Conservation (phyloP, 2,329 filamentous ascomycete genomes). For the Microcyclospora tardicrescens region DNA sequence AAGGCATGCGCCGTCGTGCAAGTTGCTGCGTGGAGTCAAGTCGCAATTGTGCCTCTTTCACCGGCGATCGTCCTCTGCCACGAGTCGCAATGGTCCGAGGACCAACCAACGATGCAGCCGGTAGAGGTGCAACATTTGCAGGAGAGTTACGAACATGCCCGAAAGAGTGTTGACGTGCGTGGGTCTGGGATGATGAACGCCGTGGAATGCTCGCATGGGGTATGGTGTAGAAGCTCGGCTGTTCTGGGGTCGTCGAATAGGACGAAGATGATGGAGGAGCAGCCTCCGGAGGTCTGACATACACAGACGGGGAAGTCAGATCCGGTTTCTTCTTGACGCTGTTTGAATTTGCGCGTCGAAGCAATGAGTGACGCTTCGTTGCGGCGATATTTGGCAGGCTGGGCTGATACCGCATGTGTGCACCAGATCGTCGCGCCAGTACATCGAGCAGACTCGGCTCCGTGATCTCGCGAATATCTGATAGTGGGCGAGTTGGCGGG, state of each 20-base stretch:
- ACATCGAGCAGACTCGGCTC: slow-evolving; percentile 32
- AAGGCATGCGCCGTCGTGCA: slow-evolving; percentile 30
- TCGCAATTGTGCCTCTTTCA: slow-evolving; percentile 30
- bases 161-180: background rate
- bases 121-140: slow-evolving; percentile 1
- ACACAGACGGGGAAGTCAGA: slow-evolving; percentile 4
- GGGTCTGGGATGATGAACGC: slow-evolving; percentile 32
- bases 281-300: background rate
- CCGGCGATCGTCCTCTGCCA: slow-evolving; percentile 36
- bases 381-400: background rate
- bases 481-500: slow-evolving; percentile 29
- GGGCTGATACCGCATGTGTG: background rate
- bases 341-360: slow-evolving; percentile 5
- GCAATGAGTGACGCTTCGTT: background rate
- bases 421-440: background rate
- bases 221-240: slow-evolving; percentile 33
- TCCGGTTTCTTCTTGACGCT: slow-evolving; percentile 12
- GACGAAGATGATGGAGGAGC: slow-evolving; percentile 13
- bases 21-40: slow-evolving; percentile 33
- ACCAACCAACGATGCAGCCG: slow-evolving; percentile 6
- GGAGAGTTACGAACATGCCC: background rate
- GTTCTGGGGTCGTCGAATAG: slow-evolving; percentile 25
- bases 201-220: slow-evolving; percentile 32
- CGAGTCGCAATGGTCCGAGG: slow-evolving; percentile 28
- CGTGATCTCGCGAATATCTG: slow-evolving; percentile 36